Conservation (phyloP, 2,329 filamentous ascomycete species). For the Arthrobotrys sinensis region DNA sequence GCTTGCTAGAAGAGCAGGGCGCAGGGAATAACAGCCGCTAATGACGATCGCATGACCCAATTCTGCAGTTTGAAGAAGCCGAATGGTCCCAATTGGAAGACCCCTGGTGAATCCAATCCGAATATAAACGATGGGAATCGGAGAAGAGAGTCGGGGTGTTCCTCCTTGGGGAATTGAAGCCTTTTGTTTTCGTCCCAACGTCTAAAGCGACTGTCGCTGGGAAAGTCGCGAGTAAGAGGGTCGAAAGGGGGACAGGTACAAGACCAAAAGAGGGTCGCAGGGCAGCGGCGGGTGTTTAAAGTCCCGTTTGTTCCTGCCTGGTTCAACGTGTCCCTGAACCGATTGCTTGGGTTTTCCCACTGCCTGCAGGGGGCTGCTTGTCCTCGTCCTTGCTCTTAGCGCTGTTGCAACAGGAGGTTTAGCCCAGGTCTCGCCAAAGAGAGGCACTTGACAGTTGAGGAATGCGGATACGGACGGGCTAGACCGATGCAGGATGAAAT, state of each 20-base stretch:
- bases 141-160: slow-evolving; percentile 20
- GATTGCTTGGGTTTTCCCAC: slow-evolving; percentile 37
- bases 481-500: slow-evolving; percentile 44
- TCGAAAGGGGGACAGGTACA: slow-evolving; percentile 33
- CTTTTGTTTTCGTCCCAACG: slow-evolving; percentile 22
- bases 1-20: slow-evolving; percentile 40
- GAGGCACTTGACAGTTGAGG: slow-evolving; percentile 49
- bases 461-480: slow-evolving; percentile 41
- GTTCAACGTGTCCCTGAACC: slow-evolving; percentile 59
- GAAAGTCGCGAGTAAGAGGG: slow-evolving; percentile 20
- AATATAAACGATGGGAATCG: slow-evolving; percentile 32
- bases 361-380: slow-evolving; percentile 20
- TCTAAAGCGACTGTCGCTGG: slow-evolving; percentile 21
- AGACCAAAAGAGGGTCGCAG: background rate
- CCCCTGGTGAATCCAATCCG: slow-evolving; percentile 30
- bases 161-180: slow-evolving; percentile 17
- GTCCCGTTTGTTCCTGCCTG: slow-evolving; percentile 37
- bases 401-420: slow-evolving; percentile 28
- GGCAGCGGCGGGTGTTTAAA: slow-evolving; percentile 44
- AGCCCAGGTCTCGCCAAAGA: slow-evolving; percentile 21
- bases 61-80: slow-evolving; percentile 35
- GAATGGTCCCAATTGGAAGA: slow-evolving; percentile 25
- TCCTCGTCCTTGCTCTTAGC: slow-evolving; percentile 23
- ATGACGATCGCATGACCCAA: slow-evolving; percentile 61
- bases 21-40: slow-evolving; percentile 37